Evolutionary conservation across 495 filamentous ascomycete genomes (phyloP).

Genomic region (Penicillium chermesinum): DNA sequence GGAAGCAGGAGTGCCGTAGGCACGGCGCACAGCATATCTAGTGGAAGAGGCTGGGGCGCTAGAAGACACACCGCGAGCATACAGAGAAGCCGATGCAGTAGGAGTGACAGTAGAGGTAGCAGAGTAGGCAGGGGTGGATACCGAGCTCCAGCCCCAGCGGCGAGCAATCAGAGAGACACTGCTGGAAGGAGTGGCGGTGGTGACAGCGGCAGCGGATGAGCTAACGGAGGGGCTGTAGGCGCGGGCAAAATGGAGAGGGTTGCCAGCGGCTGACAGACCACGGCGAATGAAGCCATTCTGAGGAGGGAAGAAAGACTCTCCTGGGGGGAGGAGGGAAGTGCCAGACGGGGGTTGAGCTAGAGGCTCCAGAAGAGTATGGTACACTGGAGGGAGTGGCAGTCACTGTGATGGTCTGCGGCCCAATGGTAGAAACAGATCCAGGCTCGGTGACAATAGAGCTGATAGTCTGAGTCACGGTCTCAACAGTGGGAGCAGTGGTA

Average conservation of each 20-base stretch:
- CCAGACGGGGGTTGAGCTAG: conserved; percentile 13
- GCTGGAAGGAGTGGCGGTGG: background rate
- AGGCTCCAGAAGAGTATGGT: conserved; percentile 8
- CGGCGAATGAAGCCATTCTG: conserved; percentile 16
- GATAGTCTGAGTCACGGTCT: conserved; percentile 32
- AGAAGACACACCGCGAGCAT: conserved; percentile 1
- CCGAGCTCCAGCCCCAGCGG: conserved; percentile 5
- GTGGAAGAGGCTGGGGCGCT: conserved; percentile 5
- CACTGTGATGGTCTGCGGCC: conserved; percentile 31
- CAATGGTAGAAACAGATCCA: conserved; percentile 2
- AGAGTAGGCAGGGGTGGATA: conserved; percentile 3
- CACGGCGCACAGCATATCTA: conserved; percentile 6
- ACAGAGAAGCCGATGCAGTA: background rate
- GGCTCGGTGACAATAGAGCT: conserved; percentile 20
- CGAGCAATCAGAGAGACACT: conserved; percentile 11
- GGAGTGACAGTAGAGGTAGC: conserved; percentile 6
- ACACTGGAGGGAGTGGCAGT: conserved; percentile 21
- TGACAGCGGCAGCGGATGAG: conserved; percentile 3
- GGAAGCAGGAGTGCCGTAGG: background rate
- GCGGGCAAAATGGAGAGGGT: conserved; percentile 16
- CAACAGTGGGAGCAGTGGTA: conserved; percentile 18
- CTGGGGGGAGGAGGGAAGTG: conserved; percentile 9
- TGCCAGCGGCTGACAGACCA: conserved; percentile 18
- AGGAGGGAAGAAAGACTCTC: conserved; percentile 14
- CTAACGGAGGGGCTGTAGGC: conserved; percentile 12